These are phyloP conservation scores for Dittrichia graveolens DNA, from an alignment of 129 eudicot genomes.

Conservation along the genomic window DNA sequence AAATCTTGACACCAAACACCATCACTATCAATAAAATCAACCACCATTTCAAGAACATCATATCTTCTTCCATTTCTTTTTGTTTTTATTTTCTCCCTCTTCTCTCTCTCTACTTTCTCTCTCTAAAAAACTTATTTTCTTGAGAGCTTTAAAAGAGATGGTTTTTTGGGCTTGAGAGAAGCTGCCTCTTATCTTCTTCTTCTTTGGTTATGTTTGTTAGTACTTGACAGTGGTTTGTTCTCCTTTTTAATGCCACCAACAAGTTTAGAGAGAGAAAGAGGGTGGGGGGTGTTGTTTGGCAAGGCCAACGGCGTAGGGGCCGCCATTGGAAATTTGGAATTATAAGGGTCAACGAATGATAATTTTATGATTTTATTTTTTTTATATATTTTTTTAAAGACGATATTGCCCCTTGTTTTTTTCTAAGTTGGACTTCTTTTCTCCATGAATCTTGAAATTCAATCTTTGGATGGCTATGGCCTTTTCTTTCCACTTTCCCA, in stretches of 20 bases:
- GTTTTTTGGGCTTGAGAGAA: constrained; percentile 30
- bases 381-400: constrained; percentile 37
- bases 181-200: constrained; percentile 48
- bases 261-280: constrained; percentile 45
- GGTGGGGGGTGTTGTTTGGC: constrained; percentile 54
- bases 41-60: constrained; percentile 42
- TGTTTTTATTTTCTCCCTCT: no score
- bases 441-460: constrained; percentile 39
- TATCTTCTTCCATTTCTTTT: constrained; percentile 46
- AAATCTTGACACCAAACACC: constrained; percentile 46
- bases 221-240: constrained; percentile 46
- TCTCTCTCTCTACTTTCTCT: neutral
- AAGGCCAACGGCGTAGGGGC: constrained; percentile 96
- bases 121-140: constrained; percentile 16
- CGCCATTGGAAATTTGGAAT: constrained; percentile 74
- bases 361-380: constrained; percentile 15
- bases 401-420: constrained; percentile 54
- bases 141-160: constrained; percentile 21
- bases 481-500: constrained; percentile 32
- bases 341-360: constrained; percentile 77
- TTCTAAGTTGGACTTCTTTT: constrained; percentile 31
- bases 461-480: constrained; percentile 33
- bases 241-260: constrained; percentile 59
- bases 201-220: constrained; percentile 50
- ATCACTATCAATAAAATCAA: constrained; percentile 34